Evolutionary conservation across 306 rosid genomes (phyloP).

Genomic region (Trifolium repens): DNA sequence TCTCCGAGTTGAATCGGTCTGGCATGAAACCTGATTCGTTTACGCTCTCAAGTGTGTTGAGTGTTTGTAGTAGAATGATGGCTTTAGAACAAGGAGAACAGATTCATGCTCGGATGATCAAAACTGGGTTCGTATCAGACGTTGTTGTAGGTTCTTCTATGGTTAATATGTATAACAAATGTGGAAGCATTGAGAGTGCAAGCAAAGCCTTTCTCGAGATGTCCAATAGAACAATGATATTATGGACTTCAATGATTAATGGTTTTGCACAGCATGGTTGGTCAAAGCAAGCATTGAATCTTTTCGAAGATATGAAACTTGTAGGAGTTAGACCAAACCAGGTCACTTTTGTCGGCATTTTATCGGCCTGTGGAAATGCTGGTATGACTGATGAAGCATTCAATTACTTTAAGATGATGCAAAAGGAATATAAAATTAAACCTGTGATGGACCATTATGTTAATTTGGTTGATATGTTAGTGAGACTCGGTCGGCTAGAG

Average conservation of each 20-base stretch:
- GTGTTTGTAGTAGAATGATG: conserved; percentile 70
- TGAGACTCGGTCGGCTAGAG: conserved; percentile 67
- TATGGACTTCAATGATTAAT: conserved; percentile 90
- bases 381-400: conserved; percentile 82
- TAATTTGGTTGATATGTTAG: conserved; percentile 76
- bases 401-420: conserved; percentile 74
- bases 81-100: conserved; percentile 87
- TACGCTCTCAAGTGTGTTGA: conserved; percentile 80
- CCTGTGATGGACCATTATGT: conserved; percentile 90
- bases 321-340: conserved; percentile 75
- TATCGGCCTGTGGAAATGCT: conserved; percentile 83
- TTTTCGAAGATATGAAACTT: conserved; percentile 82
- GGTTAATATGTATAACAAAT: conserved; percentile 81
- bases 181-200: conserved; percentile 84
- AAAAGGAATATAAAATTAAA: conserved; percentile 69
- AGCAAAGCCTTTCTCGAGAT: conserved; percentile 84
- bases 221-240: conserved; percentile 82
- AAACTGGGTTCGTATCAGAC: conserved; percentile 70
- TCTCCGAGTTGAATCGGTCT: conserved; percentile 60
- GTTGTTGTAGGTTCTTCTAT: conserved; percentile 76
- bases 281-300: conserved; percentile 77
- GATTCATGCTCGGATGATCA: conserved; percentile 77
- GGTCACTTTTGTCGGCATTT: conserved; percentile 84
- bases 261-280: conserved; percentile 79
- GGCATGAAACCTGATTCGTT: conserved; percentile 74